Base-by-base conservation (phyloP, 176 grass and related monocot species). In the Aegilops bicornis region DNA sequence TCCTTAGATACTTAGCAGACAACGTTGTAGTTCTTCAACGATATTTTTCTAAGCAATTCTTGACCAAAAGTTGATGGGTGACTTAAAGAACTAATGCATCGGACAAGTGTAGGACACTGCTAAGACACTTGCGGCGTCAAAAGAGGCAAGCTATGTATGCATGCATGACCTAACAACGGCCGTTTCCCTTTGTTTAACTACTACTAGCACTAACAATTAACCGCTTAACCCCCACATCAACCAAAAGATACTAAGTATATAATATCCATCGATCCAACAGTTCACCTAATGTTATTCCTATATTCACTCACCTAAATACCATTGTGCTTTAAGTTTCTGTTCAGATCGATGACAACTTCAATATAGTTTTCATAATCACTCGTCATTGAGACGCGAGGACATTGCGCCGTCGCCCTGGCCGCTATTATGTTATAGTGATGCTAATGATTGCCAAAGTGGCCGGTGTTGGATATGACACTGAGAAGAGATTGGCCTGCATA, bases 391-490 rank as follows among this genome's bases (percentile, higher is more conserved):
- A 86, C 64, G 84, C 79, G 73, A 62, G 79, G 88, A 82, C 64
- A 86, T 52, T 82, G 79, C 71, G 83, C 63, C 72, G 64, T 50
- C 50, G 83, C 23, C 64, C 50, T 19, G 7, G 32, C 63, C 64
- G 13, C 56, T 64, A 71, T 63, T 86, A 86, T 82, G 37, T 56
- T 29, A 59, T 72, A 30, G 84, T 64, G 73, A 30, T 63, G 64
- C 64, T 82, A 62, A 82, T 86, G 79, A 86, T 86, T 90, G 52
- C 64, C n/a, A 71, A 61, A 90, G 64, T 82, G 79, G 79, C 77
- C 73, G 84, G 88, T 31, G 84, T 66, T 32, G 73, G 52, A 86
- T n/a, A 71, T 71, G 83, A 82, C 79, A 52, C 77, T 52, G 33
- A 78, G 52, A 86, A 72, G 4, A 27, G 69, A 32, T 74, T 66